A percentile compares a stretch with the other conserved stretches of the same genome.
Conservation (phyloP, 441 rosid species). For the Corymbia calophylla region DNA sequence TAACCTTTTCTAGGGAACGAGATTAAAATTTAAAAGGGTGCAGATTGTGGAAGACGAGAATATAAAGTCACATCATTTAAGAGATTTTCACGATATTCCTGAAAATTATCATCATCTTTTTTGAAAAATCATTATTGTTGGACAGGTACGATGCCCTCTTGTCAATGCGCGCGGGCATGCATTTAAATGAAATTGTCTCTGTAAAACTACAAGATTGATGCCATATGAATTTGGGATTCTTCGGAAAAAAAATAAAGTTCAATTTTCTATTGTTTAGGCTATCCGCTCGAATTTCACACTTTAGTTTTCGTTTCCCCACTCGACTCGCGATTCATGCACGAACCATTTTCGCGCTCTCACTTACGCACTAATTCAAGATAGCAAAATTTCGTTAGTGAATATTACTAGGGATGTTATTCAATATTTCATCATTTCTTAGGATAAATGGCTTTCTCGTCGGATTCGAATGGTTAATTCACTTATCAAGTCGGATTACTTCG, state of each 20-base stretch:
- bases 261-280: background rate
- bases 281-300: background rate
- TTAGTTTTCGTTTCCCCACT: background rate
- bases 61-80: background rate
- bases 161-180: background rate
- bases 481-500: accelerated
- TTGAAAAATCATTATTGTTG: background rate
- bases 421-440: background rate
- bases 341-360: background rate
- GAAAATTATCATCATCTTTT: background rate
- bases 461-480: background rate
- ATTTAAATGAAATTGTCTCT: background rate
- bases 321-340: background rate
- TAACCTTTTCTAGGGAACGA: background rate
- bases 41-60: background rate
- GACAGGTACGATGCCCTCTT: background rate
- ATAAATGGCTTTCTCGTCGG: background rate
- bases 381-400: background rate
- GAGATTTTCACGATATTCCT: background rate
- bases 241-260: background rate
- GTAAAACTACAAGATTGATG: background rate
- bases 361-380: background rate
- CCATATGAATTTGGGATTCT: background rate
- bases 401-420: background rate
- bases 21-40: background rate